Conservation (phyloP, 139 green algal species). For the Chlamydomonas sp. region DNA sequence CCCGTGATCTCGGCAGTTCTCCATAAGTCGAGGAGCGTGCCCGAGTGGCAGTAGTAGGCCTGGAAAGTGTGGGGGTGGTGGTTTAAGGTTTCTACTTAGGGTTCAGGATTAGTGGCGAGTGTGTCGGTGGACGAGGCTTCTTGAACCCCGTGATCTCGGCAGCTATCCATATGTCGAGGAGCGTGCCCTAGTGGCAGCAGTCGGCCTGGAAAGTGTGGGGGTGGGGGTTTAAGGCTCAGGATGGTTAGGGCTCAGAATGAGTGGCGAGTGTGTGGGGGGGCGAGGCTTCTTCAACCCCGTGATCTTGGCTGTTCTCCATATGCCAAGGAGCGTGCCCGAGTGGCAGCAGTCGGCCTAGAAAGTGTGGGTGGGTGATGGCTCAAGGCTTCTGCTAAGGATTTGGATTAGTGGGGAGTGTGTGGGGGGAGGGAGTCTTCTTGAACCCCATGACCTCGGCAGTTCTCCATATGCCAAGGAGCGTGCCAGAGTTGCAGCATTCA, state of each 20-base stretch:
- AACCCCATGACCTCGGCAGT: conserved; percentile 44
- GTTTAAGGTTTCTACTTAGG: too few relatives aligned
- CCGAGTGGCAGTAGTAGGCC: conserved; percentile 62
- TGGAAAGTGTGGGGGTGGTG: too few relatives aligned
- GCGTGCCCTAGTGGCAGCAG: conserved; percentile 57
- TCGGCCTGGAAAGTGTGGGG: too few relatives aligned
- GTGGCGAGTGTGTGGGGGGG: too few relatives aligned
- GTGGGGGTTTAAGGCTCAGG: too few relatives aligned
- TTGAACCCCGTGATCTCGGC: conserved; percentile 51
- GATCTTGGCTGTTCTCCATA: conserved; percentile 46
- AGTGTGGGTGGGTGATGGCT: too few relatives aligned
- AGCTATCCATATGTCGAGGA: conserved; percentile 53
- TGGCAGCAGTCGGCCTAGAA: conserved; percentile 71
- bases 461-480: conserved; percentile 50
- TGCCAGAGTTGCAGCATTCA: conserved; percentile 66
- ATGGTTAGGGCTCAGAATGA: too few relatives aligned
- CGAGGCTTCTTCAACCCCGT: conserved; percentile 40
- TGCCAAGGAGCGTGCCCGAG: conserved; percentile 48
- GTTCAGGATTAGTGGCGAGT: too few relatives aligned
- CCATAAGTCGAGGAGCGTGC: conserved; percentile 54
- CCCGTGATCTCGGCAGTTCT: conserved; percentile 45
- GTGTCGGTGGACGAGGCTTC: too few relatives aligned
- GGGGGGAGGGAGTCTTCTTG: too few relatives aligned
- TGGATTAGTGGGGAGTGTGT: too few relatives aligned
- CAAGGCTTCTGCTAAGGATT: too few relatives aligned